These are phyloP conservation scores for Candida tropicalis DNA, from an alignment of 1,139 yeast species.

Conservation along the genomic window DNA sequence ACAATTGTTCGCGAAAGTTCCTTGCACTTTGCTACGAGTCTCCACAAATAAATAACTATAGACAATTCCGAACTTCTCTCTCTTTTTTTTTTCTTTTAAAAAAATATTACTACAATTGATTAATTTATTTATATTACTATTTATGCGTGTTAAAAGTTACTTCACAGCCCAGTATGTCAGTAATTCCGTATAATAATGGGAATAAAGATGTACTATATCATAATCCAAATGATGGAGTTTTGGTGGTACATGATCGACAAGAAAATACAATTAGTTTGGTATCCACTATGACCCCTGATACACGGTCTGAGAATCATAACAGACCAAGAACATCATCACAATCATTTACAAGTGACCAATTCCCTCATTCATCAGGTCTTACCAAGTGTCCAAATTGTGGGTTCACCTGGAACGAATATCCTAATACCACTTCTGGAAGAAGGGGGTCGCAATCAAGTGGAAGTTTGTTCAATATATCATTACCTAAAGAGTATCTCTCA, in stretches of 20 bases:
- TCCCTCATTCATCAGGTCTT: constrained; percentile 6
- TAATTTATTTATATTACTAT: too few species aligned
- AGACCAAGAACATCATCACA: constrained; percentile 5
- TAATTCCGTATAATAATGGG: constrained; percentile 38
- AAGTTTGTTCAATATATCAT: constrained; percentile 7
- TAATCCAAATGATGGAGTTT: constrained; percentile 42
- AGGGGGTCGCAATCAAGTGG: constrained; percentile 4
- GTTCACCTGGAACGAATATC: constrained; percentile 27
- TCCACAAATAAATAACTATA: too few species aligned
- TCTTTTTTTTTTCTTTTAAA: background rate
- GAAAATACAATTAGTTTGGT: constrained; percentile 43
- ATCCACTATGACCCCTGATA: constrained; percentile 17
- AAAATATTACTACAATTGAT: too few species aligned
- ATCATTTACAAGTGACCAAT: constrained; percentile 8
- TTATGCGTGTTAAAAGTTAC: too few species aligned
- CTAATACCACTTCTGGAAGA: constrained; percentile 6
- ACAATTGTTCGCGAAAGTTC: constrained; percentile 1
- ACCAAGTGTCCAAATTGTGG: constrained; percentile 49
- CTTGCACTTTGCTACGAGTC: background rate
- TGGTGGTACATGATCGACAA: constrained; percentile 47
- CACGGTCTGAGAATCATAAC: background rate
- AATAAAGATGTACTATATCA: constrained; percentile 38
- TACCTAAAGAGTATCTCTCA: constrained; percentile 14
- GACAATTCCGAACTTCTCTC: too few species aligned
- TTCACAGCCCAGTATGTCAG: too few species aligned